Percentiles rank a stretch among this genome's conserved stretches.
phyloP scores from a whole-genome alignment of 2,329 filamentous ascomycete species.

The Diaporthe sp. region DNA sequence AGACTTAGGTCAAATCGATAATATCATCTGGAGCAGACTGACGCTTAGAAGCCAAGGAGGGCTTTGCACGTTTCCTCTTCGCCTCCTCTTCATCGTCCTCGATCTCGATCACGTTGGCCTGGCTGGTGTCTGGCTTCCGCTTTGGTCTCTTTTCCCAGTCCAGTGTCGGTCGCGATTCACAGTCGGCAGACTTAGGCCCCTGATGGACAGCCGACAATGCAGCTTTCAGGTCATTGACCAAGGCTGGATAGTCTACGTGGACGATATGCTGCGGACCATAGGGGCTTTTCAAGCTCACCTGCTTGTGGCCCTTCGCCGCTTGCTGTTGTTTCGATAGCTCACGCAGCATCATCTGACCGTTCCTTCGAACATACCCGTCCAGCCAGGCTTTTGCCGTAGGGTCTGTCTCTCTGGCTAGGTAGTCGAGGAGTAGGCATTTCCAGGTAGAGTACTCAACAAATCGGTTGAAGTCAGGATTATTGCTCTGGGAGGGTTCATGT shows the following conservation, averaged over 20 bases:
- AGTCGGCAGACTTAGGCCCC: background rate
- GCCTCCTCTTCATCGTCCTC: background rate
- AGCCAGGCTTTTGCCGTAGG: conserved; percentile 6
- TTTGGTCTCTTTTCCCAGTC: background rate
- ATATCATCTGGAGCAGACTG: background rate
- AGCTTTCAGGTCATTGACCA: background rate
- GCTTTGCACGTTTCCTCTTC: background rate
- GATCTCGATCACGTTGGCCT: background rate
- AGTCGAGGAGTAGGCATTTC: background rate
- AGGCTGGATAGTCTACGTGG: background rate
- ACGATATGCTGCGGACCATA: background rate
- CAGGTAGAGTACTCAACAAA: background rate
- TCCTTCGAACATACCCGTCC: background rate
- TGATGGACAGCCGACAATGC: background rate
- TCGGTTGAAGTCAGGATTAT: background rate
- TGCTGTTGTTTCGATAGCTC: background rate
- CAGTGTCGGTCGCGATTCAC: background rate
- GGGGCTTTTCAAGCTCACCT: background rate
- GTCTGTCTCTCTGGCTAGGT: background rate
- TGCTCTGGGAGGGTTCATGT: background rate
- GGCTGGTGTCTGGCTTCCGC: background rate
- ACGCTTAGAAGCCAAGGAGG: background rate
- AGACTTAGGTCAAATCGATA: background rate
- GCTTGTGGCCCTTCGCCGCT: background rate
- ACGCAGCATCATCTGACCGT: background rate